Conservation (phyloP, 1,284 basidiomycete genomes). For the Marasmius oreades region DNA sequence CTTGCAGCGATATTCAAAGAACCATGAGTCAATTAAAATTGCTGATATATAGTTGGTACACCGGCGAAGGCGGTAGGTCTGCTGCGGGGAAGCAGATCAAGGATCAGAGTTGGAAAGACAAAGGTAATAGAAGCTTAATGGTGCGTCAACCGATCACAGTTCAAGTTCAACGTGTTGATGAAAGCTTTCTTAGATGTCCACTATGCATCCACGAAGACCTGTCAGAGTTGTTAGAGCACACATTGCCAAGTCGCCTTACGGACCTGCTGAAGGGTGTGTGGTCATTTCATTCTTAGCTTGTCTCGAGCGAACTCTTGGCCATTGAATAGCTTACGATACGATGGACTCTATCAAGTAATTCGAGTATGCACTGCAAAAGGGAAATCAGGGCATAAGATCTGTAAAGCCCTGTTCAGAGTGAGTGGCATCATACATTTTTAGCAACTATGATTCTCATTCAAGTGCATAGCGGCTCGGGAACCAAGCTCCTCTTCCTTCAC, state of each 20-base stretch:
- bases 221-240: slow-evolving; percentile 28
- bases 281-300: background rate
- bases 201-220: slow-evolving; percentile 11
- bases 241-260: slow-evolving; percentile 21
- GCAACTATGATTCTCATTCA: background rate
- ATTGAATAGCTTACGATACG: background rate
- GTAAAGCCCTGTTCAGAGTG: background rate
- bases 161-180: background rate
- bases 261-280: slow-evolving; percentile 24
- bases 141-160: slow-evolving; percentile 9
- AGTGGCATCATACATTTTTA: background rate
- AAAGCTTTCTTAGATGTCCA: slow-evolving; percentile 17
- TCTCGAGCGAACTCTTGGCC: background rate
- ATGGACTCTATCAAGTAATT: background rate
- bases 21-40: background rate
- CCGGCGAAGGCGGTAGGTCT: slow-evolving; percentile 15
- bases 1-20: too few species aligned
- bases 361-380: background rate
- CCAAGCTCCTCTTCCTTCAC: background rate
- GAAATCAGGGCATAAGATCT: background rate
- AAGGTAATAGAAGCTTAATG: slow-evolving; percentile 25
- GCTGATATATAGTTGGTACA: slow-evolving; percentile 3
- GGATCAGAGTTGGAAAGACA: slow-evolving; percentile 24
- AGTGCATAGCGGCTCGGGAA: background rate
- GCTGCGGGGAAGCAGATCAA: slow-evolving; percentile 15